Evolutionary conservation across 2,329 filamentous ascomycete genomes (phyloP).

Genomic region (Pyrenochaeta sp.): DNA sequence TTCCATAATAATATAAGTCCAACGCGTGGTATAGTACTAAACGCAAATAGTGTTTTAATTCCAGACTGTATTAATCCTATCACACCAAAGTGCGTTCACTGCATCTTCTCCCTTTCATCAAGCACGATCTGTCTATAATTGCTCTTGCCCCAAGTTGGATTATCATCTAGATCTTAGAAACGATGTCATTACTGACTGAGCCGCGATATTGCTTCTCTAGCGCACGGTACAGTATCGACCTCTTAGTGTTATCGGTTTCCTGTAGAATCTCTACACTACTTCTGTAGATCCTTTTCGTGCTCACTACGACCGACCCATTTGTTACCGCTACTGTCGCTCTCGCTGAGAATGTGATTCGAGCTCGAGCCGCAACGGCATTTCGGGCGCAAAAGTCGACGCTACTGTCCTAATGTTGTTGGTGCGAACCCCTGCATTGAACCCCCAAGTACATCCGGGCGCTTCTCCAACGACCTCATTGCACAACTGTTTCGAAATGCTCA

Average conservation of each 20-base stretch:
- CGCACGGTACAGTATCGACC: no score
- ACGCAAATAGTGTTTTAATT: no score
- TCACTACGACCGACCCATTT: not conserved
- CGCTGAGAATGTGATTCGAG: no score
- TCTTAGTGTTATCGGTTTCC: no score
- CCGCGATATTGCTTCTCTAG: no score
- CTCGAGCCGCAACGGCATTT: not conserved
- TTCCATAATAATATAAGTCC: no score
- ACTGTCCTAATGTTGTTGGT: not conserved
- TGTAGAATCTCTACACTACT: no score
- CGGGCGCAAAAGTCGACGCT: not conserved
- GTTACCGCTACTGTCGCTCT: no score
- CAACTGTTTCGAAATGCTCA: not conserved
- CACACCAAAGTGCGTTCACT: not conserved
- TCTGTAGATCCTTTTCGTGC: no score
- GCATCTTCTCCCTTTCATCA: not conserved
- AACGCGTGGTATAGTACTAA: no score
- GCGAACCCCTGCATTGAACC: conserved; percentile 8
- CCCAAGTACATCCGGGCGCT: conserved; percentile 13
- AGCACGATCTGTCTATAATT: not conserved
- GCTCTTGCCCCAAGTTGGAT: not conserved
- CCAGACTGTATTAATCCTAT: not conserved
- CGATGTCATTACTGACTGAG: not conserved
- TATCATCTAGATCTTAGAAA: not conserved
- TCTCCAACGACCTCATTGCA: conserved; percentile 12